Evolutionary conservation across 768 basidiomycete genomes (phyloP), one percentile per base, ranked within the genome.

Genomic region (Rhodotorula toruloides): DNA sequence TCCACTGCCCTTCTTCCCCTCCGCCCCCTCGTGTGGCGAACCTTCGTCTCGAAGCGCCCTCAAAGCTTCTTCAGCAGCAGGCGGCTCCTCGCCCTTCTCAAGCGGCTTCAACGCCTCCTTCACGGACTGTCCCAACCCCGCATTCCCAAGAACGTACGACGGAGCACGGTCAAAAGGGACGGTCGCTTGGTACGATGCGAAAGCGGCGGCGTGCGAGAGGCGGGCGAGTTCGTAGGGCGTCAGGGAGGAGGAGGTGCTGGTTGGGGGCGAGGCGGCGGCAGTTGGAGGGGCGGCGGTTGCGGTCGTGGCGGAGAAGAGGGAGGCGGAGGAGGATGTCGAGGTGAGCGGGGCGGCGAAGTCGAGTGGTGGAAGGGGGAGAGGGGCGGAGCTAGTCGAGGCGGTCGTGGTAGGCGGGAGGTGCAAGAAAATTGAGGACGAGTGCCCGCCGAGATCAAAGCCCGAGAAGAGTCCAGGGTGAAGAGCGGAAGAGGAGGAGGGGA

Each of bases 181-280:
- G 10, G 46, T n/a, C 6, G 55, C 46, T 27, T 57, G 46, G 54
- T 47, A 63, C 32, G 3, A 29, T 13, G 47, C 55, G 42, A 57
- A 57, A 10, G 63, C 54, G 17, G 40, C 36, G n/a, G 48, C 55
- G 56, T 63, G 54, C 39, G 21, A 21, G 0, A n/a, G 32, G 16
- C 36, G 32, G 25, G 46, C 63, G 55, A 32, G 56, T 3, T 29
- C 46, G 29, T 27, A 58, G 32, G 63, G 56, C 8, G 54, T 54
- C 3, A 42, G n/a, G 2, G 59, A 34, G 50, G 42, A 8, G 40
- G 42, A 17, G 36, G 52, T 2, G 32, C 6, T 22, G 49, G 49
- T 22, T 11, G 32, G 21, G 49, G 2, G 39, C 48, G 29, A 49
- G 39, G 39, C 13, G 29, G 44, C 29, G 43, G 44, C n/a, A 12